Evolutionary conservation across 164 flowering plant genomes (phyloP), one percentile per base, ranked within the genome.

Genomic region (Vitis cinerea): DNA sequence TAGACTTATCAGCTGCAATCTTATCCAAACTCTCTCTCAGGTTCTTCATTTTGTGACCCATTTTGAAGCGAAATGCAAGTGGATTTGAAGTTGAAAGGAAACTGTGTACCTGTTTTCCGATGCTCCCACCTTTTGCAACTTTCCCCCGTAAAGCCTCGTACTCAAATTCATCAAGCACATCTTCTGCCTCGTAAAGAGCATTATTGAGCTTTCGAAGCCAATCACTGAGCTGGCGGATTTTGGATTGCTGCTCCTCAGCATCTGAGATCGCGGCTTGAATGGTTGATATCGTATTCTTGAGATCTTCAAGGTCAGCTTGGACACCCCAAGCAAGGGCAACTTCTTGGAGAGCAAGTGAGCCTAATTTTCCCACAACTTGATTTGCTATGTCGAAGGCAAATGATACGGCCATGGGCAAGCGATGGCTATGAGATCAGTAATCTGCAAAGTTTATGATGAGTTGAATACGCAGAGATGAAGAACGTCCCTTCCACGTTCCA

Each of bases 121-220:
- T 16, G 30, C 54, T 15, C 30, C 13, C 44, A 31, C 44, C 27
- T 31, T 31, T 31, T 31, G 44, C 52, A 23, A 2, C 4, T 10
- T 50, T 17, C 7, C 23, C 11, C 31, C 30, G 52, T 1, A 64
- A 23, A 19, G 8, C 66, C 14, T 50, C 53, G 13, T 64, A 63
- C 50, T 48, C 8, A 63, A 63, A 48, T 3, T 63, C 66, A 5
- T 50, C 66, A 10, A 64, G 31, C 14, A 49, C 29, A 19, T 50
- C 55, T 4, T 19, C 15, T 0, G n/a, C 30, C 17, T 64, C 66
- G 17, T 64, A 64, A 1, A 49, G 3, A 12, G 44, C 54, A 10
- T 50, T 31, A 47, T 64, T 49, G 52, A 64, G 55, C n/a, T 64
- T 50, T 16, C 14, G 2, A 1, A 64, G 31, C 66, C 66, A 64